Base-by-base conservation (phyloP, 2,329 filamentous ascomycete species). In the Neocatenulostroma microsporum region DNA sequence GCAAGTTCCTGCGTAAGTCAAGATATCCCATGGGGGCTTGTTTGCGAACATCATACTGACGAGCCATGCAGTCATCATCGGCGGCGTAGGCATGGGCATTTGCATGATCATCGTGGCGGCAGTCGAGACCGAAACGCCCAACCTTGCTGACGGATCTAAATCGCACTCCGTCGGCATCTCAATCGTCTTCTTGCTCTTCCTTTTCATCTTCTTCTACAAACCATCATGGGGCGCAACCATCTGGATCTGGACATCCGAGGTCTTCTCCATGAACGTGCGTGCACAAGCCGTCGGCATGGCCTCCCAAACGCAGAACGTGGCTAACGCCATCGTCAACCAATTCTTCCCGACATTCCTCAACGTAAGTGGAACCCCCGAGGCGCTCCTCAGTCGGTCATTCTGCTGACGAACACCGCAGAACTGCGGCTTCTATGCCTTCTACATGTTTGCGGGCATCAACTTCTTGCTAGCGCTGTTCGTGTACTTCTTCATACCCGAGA, bases 211-310 rank as follows among this genome's bases (percentile, higher is more conserved):
- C 29, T 41, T 43, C 39, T 48, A 82, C 62, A 83, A 82, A 55
- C 78, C 78, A 3, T 78, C 74, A 1, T 82, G 78, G 76, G 78
- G 78, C 34, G 78, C 78, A 2, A 81, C 77, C 4, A 74, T 76
- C 13, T 83, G 79, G 78, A 82, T 82, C 55, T 82, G 74, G 73
- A 82, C 78, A 0, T 70, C 76, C 2, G 78, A 82, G 48, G 66
- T 82, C 41, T 82, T 82, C 64, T 76, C 71, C 36, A 79, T 80
- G 73, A 82, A 82, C 57, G 74, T 82, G n/a, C 76, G 78, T 40
- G 76, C 78, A 4, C 78, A 82, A 55, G 78, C 78, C 23, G 76
- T 82, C 11, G 78, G 77, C 37, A 82, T 82, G 78, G 76, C 69
- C 26, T 66, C 65, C 26, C 68, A 68, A 54, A 73, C 53, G 37